Percentiles rank a stretch among this genome's conserved stretches.
phyloP scores from a whole-genome alignment of 257 asterid genomes.

The Capsicum rhomboideum region DNA sequence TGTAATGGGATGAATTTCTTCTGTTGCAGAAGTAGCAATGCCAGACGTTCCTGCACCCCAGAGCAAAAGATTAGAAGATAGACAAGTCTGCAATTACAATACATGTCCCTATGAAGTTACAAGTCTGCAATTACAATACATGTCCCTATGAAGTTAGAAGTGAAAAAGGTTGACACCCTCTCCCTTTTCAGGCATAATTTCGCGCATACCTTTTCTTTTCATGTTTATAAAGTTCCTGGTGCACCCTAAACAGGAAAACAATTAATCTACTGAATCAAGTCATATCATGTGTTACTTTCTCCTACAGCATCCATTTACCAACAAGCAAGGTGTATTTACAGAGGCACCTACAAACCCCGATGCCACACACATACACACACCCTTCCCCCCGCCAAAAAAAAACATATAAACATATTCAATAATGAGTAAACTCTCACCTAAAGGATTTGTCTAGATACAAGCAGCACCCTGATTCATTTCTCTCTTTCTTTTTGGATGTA shows the following conservation, averaged over 20 bases:
- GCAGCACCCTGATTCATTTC: not conserved
- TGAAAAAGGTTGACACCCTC: not conserved
- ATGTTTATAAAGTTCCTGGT: not conserved
- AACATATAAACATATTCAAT: not conserved
- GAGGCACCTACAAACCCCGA: not conserved
- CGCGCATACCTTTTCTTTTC: not conserved
- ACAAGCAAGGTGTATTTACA: not conserved
- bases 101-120: not conserved
- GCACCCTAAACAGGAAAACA: not conserved
- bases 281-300: not conserved
- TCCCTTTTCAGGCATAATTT: not conserved
- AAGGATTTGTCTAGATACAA: not conserved
- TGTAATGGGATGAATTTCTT: slow-evolving; percentile 15
- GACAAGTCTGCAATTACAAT: not conserved
- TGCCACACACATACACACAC: not conserved
- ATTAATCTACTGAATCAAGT: not conserved
- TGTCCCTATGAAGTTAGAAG: not conserved
- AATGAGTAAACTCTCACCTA: not conserved
- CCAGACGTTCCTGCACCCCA: slow-evolving; percentile 27
- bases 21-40: slow-evolving; percentile 13
- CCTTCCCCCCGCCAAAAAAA: not conserved
- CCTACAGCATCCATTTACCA: not conserved
- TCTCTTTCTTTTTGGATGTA: not conserved
- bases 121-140: not conserved
- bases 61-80: not conserved